A percentile compares a stretch with the other conserved stretches of the same genome.
phyloP scores from a whole-genome alignment of 345 rosid genomes.

The Eucalyptus erythrocorys region DNA sequence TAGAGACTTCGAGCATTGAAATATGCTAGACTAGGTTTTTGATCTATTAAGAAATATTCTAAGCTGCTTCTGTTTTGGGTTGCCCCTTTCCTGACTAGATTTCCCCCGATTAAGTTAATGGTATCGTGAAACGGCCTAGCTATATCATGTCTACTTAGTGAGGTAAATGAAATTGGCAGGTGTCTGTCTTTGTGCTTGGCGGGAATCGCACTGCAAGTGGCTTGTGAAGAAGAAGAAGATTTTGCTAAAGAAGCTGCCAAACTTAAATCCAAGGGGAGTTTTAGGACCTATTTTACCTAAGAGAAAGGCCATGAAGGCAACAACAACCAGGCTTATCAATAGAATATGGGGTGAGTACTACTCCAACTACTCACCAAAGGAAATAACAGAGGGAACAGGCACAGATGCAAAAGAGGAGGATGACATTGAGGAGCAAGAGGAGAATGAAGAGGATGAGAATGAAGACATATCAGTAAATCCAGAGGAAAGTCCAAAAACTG shows the following conservation, averaged over 20 bases:
- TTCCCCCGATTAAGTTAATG: not conserved
- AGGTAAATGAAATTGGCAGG: not conserved
- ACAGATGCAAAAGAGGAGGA: too few species aligned
- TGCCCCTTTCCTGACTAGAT: not conserved
- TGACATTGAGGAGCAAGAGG: too few species aligned
- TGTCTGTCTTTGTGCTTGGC: not conserved
- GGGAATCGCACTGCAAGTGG: conserved; percentile 30
- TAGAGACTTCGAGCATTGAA: not conserved
- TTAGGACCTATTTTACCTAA: too few species aligned
- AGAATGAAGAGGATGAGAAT: too few species aligned
- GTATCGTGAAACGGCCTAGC: not conserved
- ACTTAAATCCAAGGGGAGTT: conserved; percentile 61
- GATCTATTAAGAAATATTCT: not conserved
- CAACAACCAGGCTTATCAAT: too few species aligned
- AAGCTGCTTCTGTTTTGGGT: not conserved
- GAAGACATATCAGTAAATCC: too few species aligned
- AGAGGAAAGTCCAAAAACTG: too few species aligned
- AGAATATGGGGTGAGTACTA: too few species aligned
- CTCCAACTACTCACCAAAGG: too few species aligned
- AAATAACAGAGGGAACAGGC: too few species aligned
- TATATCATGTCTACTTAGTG: not conserved
- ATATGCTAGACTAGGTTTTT: not conserved
- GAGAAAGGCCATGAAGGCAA: too few species aligned
- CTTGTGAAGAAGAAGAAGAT: conserved; percentile 43
- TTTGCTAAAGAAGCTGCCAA: conserved; percentile 19